Evolutionary conservation across 2,329 filamentous ascomycete genomes (phyloP), one percentile per base, ranked within the genome.

Genomic region (Myriosclerotinia duriaeana): DNA sequence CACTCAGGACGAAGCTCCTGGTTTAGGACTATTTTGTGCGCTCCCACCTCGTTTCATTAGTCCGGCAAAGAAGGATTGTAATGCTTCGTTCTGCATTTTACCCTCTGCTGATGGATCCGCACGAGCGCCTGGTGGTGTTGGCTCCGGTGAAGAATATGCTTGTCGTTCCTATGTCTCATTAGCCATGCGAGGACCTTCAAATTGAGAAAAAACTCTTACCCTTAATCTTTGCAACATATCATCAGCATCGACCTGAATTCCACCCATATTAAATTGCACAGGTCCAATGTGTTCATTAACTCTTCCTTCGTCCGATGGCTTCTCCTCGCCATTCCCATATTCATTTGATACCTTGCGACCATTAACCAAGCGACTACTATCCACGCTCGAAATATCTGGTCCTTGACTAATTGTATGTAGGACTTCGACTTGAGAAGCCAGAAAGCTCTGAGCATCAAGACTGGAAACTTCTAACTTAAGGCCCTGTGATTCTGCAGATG

Each of bases 221-320:
- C 93, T 93, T 68, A 96, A 82, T 73, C 90, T 87, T 77, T 93
- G 90, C 67, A 97, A 80, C 90, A 96, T 95, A 74, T 97, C 93
- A 75, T 97, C 93, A 11, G 93, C 93, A 78, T 97, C 93, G 40
- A 97, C 91, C 76, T 97, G 93, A 70, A 99, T 97, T 64, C 95
- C 95, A 53, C 95, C 95, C 85, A 99, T 95, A 77, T 99, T 99
- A 80, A 98, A 97, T 76, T 97, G 93, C 70, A 97, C 93, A 0
- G 93, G 93, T 0, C 93, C 93, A 74, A 97, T 96, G 73, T 96
- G 93, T 74, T 94, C 91, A 68, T 70, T 76, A 14, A 76, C 73
- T 30, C 72, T 69, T 3, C 71, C 72, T 62, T 73, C 74, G 42
- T 75, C 73, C 26, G 38, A 66, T 34, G 65, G 61, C 15, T 59